Conservation (phyloP, 805 yeast species). For the Kluyveromyces lactis region DNA sequence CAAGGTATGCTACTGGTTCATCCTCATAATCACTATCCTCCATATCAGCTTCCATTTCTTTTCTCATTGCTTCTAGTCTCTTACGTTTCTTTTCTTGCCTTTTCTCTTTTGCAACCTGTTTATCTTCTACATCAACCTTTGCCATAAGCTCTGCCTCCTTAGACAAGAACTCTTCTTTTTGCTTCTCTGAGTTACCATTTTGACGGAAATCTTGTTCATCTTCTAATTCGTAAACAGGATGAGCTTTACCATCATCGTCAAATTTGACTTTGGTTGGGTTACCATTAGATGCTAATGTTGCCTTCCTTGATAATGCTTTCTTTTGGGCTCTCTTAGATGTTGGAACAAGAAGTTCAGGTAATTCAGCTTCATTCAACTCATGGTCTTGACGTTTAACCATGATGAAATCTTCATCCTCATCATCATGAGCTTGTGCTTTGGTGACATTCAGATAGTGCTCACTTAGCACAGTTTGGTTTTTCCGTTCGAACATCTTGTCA, state of each 20-base stretch:
- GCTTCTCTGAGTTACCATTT: conserved; percentile 57
- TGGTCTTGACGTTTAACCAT: conserved; percentile 73
- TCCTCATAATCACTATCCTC: conserved; percentile 18
- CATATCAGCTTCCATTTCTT: conserved; percentile 32
- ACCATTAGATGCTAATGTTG: conserved; percentile 50
- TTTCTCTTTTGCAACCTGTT: conserved; percentile 65
- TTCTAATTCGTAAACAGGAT: conserved; percentile 83
- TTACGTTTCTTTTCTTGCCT: conserved; percentile 81
- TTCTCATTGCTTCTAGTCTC: conserved; percentile 71
- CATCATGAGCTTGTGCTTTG: conserved; percentile 33
- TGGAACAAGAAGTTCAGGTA: conserved; percentile 53
- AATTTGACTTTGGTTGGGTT: conserved; percentile 72
- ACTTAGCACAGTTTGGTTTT: conserved; percentile 84
- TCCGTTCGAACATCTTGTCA: conserved; percentile 92
- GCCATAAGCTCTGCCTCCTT: conserved; percentile 66
- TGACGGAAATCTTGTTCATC: conserved; percentile 79
- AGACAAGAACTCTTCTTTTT: conserved; percentile 57
- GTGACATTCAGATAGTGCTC: conserved; percentile 80
- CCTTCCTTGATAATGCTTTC: conserved; percentile 81
- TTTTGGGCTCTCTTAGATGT: conserved; percentile 79
- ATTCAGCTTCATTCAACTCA: conserved; percentile 51
- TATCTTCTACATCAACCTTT: conserved; percentile 68
- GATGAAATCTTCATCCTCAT: conserved; percentile 62
- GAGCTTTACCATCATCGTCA: conserved; percentile 93
- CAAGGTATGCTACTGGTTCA: conserved; percentile 25